A percentile compares a stretch with the other conserved stretches of the same genome.
phyloP scores from a whole-genome alignment of 768 basidiomycete species.

The Boletus insuetus region DNA sequence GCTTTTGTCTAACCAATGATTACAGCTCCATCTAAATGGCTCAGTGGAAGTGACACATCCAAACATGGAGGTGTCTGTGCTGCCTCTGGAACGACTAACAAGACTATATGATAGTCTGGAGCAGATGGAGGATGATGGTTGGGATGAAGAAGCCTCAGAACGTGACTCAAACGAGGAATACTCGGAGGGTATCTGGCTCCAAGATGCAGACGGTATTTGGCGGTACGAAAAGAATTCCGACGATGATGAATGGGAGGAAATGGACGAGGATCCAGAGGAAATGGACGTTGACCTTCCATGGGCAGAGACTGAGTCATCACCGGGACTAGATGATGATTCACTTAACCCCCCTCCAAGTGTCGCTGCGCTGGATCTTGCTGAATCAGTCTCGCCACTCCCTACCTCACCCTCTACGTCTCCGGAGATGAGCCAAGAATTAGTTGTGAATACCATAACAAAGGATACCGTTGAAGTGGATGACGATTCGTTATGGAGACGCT shows the following conservation, averaged over 20 bases:
- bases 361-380: constrained; percentile 19
- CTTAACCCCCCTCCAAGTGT: constrained; percentile 14
- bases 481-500: constrained; percentile 70
- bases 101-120: constrained; percentile 80
- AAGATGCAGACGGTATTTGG: constrained; percentile 40
- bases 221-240: constrained; percentile 30
- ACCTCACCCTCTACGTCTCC: constrained; percentile 32
- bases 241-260: constrained; percentile 42
- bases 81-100: constrained; percentile 68
- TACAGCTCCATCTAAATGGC: constrained; percentile 72
- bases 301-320: constrained; percentile 23
- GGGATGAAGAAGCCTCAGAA: constrained; percentile 41
- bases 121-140: constrained; percentile 69
- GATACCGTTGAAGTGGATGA: constrained; percentile 32
- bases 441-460: constrained; percentile 26
- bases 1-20: constrained; percentile 6
- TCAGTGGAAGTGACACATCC: constrained; percentile 72
- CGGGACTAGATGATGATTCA: constrained; percentile 17
- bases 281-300: constrained; percentile 38
- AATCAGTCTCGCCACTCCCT: constrained; percentile 24
- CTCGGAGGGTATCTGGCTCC: constrained; percentile 40
- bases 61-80: constrained; percentile 43
- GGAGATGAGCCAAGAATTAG: constrained; percentile 31
- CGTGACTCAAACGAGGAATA: constrained; percentile 40
- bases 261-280: constrained; percentile 31